Percentiles rank a stretch among this genome's conserved stretches.
Conservation (phyloP, 768 basidiomycete species). For the Mycena albidolilacea region DNA sequence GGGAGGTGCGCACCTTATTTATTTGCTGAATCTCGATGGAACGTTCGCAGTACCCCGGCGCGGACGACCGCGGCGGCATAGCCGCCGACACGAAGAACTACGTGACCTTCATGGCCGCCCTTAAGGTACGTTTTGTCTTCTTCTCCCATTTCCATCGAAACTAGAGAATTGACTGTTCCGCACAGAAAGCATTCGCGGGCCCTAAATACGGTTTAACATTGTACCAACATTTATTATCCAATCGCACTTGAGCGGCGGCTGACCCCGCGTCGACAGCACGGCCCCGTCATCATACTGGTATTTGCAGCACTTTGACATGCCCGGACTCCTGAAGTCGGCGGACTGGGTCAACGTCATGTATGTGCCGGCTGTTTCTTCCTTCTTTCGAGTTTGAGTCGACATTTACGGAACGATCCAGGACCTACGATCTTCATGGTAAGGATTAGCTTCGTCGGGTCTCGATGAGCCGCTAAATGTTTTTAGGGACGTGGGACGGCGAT, state of each 20-base stretch:
- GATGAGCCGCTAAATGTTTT: background rate
- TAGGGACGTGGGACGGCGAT: constrained; percentile 44
- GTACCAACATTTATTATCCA: background rate
- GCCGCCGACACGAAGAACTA: constrained; percentile 20
- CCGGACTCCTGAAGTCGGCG: constrained; percentile 37
- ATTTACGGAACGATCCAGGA: constrained; percentile 33
- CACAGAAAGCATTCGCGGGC: constrained; percentile 38
- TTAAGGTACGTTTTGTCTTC: constrained; percentile 26
- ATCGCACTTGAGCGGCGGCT: too few relatives aligned
- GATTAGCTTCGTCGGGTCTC: too few relatives aligned
- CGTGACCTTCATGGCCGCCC: constrained; percentile 41
- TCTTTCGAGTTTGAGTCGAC: background rate
- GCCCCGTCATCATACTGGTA: constrained; percentile 49
- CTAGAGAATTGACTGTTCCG: too few relatives aligned
- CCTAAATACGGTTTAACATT: constrained; percentile 44
- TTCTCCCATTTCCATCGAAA: background rate
- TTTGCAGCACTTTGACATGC: constrained; percentile 49
- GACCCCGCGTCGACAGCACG: constrained; percentile 30
- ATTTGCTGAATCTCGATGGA: too few relatives aligned
- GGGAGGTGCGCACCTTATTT: constrained; percentile 4
- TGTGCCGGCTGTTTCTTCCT: background rate
- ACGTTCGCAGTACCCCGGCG: constrained; percentile 16
- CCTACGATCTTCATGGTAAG: constrained; percentile 46
- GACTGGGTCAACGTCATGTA: constrained; percentile 43
- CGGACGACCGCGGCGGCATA: constrained; percentile 43